Conservation (phyloP, 192 early-diverging fungal species). For the Backusella sp. region DNA sequence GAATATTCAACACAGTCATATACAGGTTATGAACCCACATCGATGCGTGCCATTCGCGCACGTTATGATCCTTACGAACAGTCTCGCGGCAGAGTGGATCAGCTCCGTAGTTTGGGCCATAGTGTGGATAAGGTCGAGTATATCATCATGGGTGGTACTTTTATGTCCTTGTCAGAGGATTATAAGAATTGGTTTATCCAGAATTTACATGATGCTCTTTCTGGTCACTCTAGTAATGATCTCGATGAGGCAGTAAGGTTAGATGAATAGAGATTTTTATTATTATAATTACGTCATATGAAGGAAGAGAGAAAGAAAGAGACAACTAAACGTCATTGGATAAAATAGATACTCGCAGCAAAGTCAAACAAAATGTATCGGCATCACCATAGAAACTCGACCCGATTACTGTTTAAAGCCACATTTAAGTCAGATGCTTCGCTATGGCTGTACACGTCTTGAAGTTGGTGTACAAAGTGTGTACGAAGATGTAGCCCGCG, state of each 20-base stretch:
- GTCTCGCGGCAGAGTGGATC: conserved; percentile 89
- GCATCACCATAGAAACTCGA: conserved; percentile 98
- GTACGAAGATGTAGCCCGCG: conserved; percentile 98
- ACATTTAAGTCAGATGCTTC: conserved; percentile 96
- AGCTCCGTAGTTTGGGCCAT: conserved; percentile 90
- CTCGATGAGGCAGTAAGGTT: conserved; percentile 97
- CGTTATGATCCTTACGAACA: conserved; percentile 98
- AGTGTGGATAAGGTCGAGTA: conserved; percentile 98
- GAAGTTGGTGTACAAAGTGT: conserved; percentile 99
- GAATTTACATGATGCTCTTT: conserved; percentile 94
- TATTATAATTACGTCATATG: neutral
- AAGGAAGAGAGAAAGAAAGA: neutral
- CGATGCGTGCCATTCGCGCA: conserved; percentile 98
- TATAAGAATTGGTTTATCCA: conserved; percentile 98
- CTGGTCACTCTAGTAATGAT: conserved; percentile 84
- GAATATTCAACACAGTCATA: conserved; percentile 99
- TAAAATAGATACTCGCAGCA: conserved; percentile 83
- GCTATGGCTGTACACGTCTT: conserved; percentile 97
- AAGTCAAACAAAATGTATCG: conserved; percentile 95
- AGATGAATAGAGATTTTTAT: neutral
- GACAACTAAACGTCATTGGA: neutral
- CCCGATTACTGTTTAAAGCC: conserved; percentile 99
- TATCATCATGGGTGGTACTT: conserved; percentile 99
- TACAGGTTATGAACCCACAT: conserved; percentile 98
- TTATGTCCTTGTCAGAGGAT: conserved; percentile 95